Conservation (phyloP, 495 filamentous ascomycete species). For the Trichoderma reesei region DNA sequence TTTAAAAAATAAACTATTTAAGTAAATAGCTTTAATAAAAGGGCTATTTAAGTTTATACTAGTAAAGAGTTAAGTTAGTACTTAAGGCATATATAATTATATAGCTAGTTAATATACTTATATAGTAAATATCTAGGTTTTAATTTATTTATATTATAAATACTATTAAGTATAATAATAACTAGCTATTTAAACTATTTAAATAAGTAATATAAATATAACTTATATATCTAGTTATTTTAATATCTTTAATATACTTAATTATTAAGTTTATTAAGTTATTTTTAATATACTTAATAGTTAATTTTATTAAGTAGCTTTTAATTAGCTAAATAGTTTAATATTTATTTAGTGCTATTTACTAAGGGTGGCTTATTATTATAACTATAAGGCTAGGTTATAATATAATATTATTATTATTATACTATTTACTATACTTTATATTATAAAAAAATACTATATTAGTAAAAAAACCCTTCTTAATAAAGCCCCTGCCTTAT, state of each 20-base stretch:
- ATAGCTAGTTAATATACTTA: background rate
- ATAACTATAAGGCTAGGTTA: no score
- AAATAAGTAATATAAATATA: background rate
- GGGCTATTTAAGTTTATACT: background rate
- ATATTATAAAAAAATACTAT: background rate
- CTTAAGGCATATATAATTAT: no score
- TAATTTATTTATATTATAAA: background rate
- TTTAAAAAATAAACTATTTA: background rate
- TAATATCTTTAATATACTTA: no score
- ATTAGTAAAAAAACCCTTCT: no score
- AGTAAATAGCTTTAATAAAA: background rate
- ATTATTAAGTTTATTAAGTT: background rate
- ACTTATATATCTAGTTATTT: background rate
- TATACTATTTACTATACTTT: no score
- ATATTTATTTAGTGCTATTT: background rate
- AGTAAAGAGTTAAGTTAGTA: background rate
- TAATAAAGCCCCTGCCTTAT: no score
- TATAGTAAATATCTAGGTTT: background rate
- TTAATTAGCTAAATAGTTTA: background rate
- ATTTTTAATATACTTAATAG: background rate
- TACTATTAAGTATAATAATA: background rate
- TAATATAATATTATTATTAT: background rate
- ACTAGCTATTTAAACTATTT: background rate
- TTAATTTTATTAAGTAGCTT: background rate
- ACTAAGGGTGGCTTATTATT: no score